phyloP scores from a whole-genome alignment of 768 basidiomycete species.

The Rhodotorula babjevae region DNA sequence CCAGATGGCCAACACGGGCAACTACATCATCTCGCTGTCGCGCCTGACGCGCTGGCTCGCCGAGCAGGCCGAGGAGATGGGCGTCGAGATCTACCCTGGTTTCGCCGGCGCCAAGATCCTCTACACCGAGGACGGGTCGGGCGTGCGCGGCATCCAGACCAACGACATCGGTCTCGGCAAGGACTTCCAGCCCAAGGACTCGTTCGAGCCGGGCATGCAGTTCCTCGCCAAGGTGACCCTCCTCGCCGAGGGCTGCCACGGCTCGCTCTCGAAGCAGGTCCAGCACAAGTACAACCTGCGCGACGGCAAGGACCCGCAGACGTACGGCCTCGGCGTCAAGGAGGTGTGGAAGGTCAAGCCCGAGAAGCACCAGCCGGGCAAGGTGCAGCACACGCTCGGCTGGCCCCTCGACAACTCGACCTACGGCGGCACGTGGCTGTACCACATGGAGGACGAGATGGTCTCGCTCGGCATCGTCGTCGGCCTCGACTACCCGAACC shows the following conservation, averaged over 20 bases:
- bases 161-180: slow-evolving; percentile 91
- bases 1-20: slow-evolving; percentile 91
- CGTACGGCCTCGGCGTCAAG: slow-evolving; percentile 92
- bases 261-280: slow-evolving; percentile 75
- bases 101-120: slow-evolving; percentile 87
- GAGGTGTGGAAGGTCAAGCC: slow-evolving; percentile 89
- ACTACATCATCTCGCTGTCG: slow-evolving; percentile 86
- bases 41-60: slow-evolving; percentile 85
- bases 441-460: slow-evolving; percentile 89
- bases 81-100: slow-evolving; percentile 94
- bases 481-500: slow-evolving; percentile 90
- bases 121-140: slow-evolving; percentile 58
- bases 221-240: slow-evolving; percentile 88
- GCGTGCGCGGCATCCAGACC: slow-evolving; percentile 75
- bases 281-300: slow-evolving; percentile 70
- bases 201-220: slow-evolving; percentile 93
- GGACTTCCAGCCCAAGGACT: slow-evolving; percentile 67
- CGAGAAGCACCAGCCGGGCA: slow-evolving; percentile 63
- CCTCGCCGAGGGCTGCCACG: slow-evolving; percentile 91
- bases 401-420: slow-evolving; percentile 77
- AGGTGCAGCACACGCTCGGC: slow-evolving; percentile 89
- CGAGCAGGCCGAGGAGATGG: slow-evolving; percentile 72
- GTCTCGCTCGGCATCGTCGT: slow-evolving; percentile 87
- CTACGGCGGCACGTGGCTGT: slow-evolving; percentile 89
- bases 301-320: slow-evolving; percentile 71